Conservation (phyloP, 495 filamentous ascomycete species). For the Neurospora pannonica region DNA sequence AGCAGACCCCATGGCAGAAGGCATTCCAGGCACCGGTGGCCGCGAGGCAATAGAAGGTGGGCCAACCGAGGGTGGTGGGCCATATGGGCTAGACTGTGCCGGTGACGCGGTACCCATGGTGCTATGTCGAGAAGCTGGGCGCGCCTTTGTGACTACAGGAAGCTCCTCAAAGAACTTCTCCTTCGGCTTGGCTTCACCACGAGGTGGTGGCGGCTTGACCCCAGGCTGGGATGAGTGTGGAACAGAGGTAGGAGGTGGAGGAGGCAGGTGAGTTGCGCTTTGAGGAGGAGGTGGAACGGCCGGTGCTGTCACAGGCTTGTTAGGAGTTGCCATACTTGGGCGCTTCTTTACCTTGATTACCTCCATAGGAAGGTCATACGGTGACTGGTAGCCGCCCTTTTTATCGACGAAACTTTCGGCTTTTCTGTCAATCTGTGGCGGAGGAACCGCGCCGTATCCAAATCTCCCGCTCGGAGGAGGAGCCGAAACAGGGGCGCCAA, state of each 20-base stretch:
- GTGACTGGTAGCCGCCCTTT: conserved; percentile 85
- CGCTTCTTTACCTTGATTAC: conserved; percentile 59
- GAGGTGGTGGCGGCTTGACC: conserved; percentile 17
- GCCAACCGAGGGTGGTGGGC: conserved; percentile 16
- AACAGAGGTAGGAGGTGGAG: conserved; percentile 22
- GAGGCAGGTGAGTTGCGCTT: conserved; percentile 43
- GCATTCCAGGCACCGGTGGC: conserved; percentile 13
- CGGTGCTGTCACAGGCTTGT: conserved; percentile 20
- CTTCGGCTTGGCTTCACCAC: conserved; percentile 25
- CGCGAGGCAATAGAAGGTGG: conserved; percentile 21
- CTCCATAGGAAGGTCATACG: conserved; percentile 91
- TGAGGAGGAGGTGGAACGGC: conserved; percentile 40
- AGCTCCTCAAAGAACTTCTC: conserved; percentile 83
- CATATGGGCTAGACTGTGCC: conserved; percentile 26
- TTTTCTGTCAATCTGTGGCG: conserved; percentile 38
- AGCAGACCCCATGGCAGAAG: conserved; percentile 1
- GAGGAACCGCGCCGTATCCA: conserved; percentile 32
- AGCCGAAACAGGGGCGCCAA: conserved; percentile 24
- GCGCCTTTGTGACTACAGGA: conserved; percentile 53
- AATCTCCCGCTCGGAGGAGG: conserved; percentile 34
- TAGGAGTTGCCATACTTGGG: conserved; percentile 31
- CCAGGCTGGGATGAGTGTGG: conserved; percentile 23
- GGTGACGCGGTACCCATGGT: conserved; percentile 27
- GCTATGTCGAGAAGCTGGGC: conserved; percentile 37
- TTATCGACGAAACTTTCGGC: conserved; percentile 80